phyloP scores from a whole-genome alignment of 1,284 basidiomycete genomes.

The Ganoderma boninense region DNA sequence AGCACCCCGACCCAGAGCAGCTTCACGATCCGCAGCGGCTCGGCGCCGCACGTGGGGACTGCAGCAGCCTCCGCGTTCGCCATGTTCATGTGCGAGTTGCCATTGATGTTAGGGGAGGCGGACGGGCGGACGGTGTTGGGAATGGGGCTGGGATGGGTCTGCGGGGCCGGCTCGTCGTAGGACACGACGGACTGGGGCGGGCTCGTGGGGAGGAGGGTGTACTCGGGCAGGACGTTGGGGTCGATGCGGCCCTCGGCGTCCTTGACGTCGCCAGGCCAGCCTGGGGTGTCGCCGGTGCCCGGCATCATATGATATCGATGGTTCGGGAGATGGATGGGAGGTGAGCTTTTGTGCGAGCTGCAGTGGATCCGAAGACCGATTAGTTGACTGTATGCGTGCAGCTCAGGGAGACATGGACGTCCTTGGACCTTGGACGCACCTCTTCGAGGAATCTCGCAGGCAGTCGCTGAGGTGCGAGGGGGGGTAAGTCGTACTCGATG shows the following conservation, averaged over 20 bases:
- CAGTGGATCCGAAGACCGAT: too few relatives aligned
- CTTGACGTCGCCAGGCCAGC: slow-evolving; percentile 18
- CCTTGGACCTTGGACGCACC: not conserved
- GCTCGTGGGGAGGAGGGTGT: slow-evolving; percentile 23
- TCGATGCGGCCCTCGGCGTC: not conserved
- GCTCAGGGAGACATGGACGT: not conserved
- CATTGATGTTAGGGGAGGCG: not conserved
- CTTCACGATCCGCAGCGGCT: slow-evolving; percentile 13
- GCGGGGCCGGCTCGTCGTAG: not conserved
- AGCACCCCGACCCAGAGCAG: slow-evolving; percentile 14
- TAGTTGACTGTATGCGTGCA: too few relatives aligned
- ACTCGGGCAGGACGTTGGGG: slow-evolving; percentile 20
- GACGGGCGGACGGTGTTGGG: not conserved
- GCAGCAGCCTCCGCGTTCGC: too few relatives aligned
- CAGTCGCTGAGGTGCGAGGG: not conserved
- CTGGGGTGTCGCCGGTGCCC: not conserved
- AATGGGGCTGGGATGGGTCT: not conserved
- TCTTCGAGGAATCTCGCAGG: not conserved
- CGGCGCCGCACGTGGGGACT: not conserved
- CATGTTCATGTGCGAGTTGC: not conserved
- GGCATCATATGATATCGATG: not conserved
- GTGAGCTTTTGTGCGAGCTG: not conserved
- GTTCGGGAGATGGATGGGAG: not conserved
- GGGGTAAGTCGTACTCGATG: not conserved
- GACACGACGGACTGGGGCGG: slow-evolving; percentile 9